A percentile compares a stretch with the other conserved stretches of the same genome.
phyloP scores from a whole-genome alignment of 2,329 filamentous ascomycete species.

The Epicoccum nigrum region DNA sequence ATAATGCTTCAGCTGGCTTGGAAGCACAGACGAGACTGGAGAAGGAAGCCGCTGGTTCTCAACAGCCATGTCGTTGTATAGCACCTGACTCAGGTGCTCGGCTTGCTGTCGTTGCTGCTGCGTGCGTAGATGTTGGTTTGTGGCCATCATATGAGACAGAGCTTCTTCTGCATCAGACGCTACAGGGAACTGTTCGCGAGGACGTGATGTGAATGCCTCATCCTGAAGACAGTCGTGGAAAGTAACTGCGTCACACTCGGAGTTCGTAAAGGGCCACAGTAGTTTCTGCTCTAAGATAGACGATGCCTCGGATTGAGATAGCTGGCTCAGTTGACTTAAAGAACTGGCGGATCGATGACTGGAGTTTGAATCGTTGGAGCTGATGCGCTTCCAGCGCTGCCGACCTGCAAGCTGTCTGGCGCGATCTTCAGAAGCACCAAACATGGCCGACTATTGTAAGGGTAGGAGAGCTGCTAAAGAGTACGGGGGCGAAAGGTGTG shows the following conservation, averaged over 20 bases:
- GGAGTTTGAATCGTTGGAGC: conserved; percentile 26
- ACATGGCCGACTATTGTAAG: conserved; percentile 28
- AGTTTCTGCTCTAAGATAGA: conserved; percentile 14
- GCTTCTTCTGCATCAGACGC: conserved; percentile 8
- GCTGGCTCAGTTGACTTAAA: conserved; percentile 18
- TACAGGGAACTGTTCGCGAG: not conserved
- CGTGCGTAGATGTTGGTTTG: not conserved
- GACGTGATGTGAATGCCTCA: not conserved
- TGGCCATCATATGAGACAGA: conserved; percentile 5
- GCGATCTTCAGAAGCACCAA: conserved; percentile 43
- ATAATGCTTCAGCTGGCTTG: conserved; percentile 8
- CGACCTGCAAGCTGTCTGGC: conserved; percentile 45
- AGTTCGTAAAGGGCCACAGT: not conserved
- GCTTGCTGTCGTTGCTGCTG: conserved; percentile 31
- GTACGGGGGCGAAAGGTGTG: conserved; percentile 14
- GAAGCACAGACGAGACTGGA: conserved; percentile 4
- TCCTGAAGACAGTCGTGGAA: not conserved
- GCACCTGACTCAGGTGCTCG: conserved; percentile 33
- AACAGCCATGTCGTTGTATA: conserved; percentile 24
- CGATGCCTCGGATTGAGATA: conserved; percentile 9
- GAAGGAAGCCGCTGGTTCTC: not conserved
- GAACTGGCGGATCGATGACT: conserved; percentile 24
- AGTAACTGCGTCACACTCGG: not conserved
- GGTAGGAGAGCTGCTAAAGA: conserved; percentile 8
- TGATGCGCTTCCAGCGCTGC: conserved; percentile 34